Conservation (phyloP, 495 filamentous ascomycete genomes). For the Tuber brumale region DNA sequence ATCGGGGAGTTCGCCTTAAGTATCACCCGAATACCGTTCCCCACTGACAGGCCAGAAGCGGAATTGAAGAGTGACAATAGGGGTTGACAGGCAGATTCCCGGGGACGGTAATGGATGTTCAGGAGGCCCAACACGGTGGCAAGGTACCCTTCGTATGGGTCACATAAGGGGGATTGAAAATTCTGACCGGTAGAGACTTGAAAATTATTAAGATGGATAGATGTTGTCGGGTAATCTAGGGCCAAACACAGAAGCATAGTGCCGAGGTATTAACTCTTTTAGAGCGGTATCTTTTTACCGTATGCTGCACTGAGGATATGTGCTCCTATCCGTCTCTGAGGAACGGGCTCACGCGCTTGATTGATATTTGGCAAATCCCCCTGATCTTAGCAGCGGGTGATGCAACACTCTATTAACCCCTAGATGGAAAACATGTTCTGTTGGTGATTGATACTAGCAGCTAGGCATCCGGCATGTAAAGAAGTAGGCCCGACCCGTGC, state of each 20-base stretch:
- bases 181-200: not conserved
- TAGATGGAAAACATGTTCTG: not conserved
- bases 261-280: not conserved
- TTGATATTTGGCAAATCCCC: not conserved
- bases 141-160: not conserved
- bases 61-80: not conserved
- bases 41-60: not conserved
- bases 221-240: not conserved
- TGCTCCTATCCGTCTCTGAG: not conserved
- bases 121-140: not conserved
- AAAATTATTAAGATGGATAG: not conserved
- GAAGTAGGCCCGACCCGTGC: not conserved
- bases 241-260: not conserved
- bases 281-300: not conserved
- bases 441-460: not conserved
- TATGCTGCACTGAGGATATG: not conserved
- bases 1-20: not conserved
- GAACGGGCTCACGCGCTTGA: not conserved
- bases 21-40: not conserved
- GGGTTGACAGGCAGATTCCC: not conserved
- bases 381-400: not conserved
- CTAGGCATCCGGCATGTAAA: not conserved
- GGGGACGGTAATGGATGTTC: not conserved
- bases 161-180: not conserved
- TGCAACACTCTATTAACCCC: not conserved